Evolutionary conservation across 306 rosid genomes (phyloP).

Genomic region (Cicer judaicum): DNA sequence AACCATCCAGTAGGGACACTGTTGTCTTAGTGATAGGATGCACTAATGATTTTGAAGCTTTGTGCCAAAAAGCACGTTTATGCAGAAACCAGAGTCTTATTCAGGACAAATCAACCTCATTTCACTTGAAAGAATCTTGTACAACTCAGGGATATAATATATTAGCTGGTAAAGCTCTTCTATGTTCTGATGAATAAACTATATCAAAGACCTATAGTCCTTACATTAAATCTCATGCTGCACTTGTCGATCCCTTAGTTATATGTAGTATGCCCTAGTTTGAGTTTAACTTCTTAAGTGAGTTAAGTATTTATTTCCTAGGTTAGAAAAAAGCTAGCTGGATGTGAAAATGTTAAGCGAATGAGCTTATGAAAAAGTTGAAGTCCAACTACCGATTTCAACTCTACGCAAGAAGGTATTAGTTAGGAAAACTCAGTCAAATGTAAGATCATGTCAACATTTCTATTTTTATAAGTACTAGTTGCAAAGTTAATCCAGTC

Average conservation of each 20-base stretch:
- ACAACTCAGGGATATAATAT: neutral
- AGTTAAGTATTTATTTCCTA: neutral
- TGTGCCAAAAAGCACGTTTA: conserved; percentile 6
- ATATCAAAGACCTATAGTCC: neutral
- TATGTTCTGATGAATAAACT: neutral
- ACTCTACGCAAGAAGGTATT: neutral
- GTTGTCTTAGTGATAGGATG: neutral
- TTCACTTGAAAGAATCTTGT: neutral
- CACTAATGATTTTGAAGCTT: neutral
- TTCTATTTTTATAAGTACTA: neutral
- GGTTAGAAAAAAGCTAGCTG: neutral
- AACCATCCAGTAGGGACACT: neutral
- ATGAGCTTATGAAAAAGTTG: too few species aligned
- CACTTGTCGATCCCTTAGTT: neutral
- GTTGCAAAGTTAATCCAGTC: neutral
- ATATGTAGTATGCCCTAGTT: neutral
- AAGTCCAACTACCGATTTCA: neutral
- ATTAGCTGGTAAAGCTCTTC: neutral
- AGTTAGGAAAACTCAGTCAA: neutral
- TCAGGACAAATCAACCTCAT: neutral
- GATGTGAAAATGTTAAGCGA: neutral
- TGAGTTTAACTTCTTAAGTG: neutral
- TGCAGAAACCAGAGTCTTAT: conserved; percentile 2
- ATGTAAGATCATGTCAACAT: neutral
- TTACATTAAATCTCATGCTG: neutral